Base-by-base conservation (phyloP, 768 basidiomycete genomes). In the Rubroboletus pulcherrimus region DNA sequence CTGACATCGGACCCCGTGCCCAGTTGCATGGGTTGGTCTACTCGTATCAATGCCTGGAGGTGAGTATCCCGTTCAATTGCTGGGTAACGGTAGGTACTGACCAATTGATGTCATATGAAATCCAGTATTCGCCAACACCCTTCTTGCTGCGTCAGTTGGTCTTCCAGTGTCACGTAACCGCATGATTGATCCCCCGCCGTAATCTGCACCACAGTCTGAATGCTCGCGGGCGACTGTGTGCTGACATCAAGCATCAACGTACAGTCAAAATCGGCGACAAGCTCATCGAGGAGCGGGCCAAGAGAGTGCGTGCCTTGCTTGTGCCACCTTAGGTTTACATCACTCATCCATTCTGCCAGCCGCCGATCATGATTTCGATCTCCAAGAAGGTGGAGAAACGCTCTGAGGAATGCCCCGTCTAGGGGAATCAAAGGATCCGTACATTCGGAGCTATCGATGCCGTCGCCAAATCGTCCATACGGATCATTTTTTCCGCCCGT, bases 31-130 rank as follows among this genome's bases (percentile, higher is more conserved):
- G 64, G 42, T 64, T 17, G 46, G 54, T 24, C 31, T 66, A 4
- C 11, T 64, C 17, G 51, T 55, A 4, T n/a, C 24, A 35, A 61
- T 58, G 58, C 64, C 64, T 7, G 64, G 65, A 51, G 62, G 64
- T 52, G 44, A 52, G 61, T 33, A 21, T 24, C 12, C 11, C 34
- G 4, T 10, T 35, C 4, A 0, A 26, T 24, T 2, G 8, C 2
- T 10, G 24, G 7, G 31, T 10, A 7, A 4, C 6, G 8, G 7
- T 11, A 1, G 9, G 17, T 8, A 15, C 19, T 50, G 12, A 63
- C 19, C 4, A 30, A 37, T 21, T 26, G 29, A 34, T 21, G 19
- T 24, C 34, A 21, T n/a, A 11, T 19, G 1, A 14, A 24, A 42
- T 10, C 4, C 26, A 66, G 64, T 66, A 37, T 66, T 61, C 7